Conservation (phyloP, 352 stramenopile species). For the Nothophytophthora sp. region DNA sequence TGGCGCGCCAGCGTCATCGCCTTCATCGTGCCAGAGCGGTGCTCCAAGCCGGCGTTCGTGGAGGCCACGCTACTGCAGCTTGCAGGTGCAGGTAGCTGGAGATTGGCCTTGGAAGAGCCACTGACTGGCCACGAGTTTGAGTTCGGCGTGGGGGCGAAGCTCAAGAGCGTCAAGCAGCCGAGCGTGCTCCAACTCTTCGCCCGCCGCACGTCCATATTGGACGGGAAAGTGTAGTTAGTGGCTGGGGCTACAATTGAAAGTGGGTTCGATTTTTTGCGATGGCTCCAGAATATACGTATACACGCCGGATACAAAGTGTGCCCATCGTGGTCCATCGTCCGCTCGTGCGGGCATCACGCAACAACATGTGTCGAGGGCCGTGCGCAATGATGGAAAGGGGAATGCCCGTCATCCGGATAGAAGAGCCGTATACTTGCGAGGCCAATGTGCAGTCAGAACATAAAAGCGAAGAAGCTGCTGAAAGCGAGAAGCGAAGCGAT, state of each 20-base stretch:
- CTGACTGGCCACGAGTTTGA: conserved; percentile 59
- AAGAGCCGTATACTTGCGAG: not conserved
- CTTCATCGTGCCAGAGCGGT: conserved; percentile 76
- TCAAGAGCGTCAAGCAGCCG: conserved; percentile 67
- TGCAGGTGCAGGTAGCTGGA: conserved; percentile 18
- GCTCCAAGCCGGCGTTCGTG: conserved; percentile 40
- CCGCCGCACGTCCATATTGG: not conserved
- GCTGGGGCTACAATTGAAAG: not conserved
- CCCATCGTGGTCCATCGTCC: conserved; percentile 7
- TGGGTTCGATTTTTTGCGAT: not conserved
- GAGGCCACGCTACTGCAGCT: conserved; percentile 36
- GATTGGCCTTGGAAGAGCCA: conserved; percentile 25
- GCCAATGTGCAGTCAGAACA: conserved; percentile 5
- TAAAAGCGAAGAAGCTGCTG: conserved; percentile 2
- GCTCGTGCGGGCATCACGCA: conserved; percentile 3
- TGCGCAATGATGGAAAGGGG: not conserved
- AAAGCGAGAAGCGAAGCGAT: conserved; percentile 11
- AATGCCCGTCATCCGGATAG: not conserved
- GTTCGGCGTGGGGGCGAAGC: conserved; percentile 31
- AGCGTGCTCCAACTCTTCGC: conserved; percentile 56
- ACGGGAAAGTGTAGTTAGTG: not conserved
- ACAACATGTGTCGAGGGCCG: not conserved
- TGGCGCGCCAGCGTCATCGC: conserved; percentile 57
- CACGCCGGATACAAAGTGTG: not conserved
- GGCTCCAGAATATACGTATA: too few relatives aligned